phyloP scores from a whole-genome alignment of 495 filamentous ascomycete species.

The Jackrogersella multiformis region DNA sequence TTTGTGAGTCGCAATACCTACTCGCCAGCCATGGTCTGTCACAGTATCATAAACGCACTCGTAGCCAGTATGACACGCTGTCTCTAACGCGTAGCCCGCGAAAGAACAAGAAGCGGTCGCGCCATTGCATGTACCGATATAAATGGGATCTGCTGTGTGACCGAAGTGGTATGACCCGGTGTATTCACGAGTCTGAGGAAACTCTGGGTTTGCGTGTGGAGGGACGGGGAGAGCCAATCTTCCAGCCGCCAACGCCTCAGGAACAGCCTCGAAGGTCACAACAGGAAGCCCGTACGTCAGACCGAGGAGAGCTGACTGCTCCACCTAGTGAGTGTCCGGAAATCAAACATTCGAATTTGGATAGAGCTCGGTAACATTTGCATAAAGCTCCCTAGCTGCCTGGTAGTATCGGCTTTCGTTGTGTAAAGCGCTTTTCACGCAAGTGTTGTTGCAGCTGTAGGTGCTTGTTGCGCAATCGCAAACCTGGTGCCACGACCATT shows the following conservation, averaged over 20 bases:
- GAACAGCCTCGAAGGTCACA: slow-evolving; percentile 89
- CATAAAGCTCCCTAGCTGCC: slow-evolving; percentile 84
- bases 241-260: slow-evolving; percentile 85
- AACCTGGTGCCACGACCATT: slow-evolving; percentile 85
- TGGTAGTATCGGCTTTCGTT: slow-evolving; percentile 91
- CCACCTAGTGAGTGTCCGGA: slow-evolving; percentile 92
- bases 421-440: slow-evolving; percentile 75
- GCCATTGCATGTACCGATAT: slow-evolving; percentile 91
- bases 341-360: slow-evolving; percentile 85
- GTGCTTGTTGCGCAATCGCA: slow-evolving; percentile 88
- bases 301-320: slow-evolving; percentile 84
- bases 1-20: slow-evolving; percentile 83
- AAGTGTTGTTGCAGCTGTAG: slow-evolving; percentile 91
- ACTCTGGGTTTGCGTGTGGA: slow-evolving; percentile 73
- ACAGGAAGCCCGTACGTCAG: slow-evolving; percentile 89
- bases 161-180: slow-evolving; percentile 94
- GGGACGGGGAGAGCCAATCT: slow-evolving; percentile 88
- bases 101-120: slow-evolving; percentile 87
- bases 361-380: slow-evolving; percentile 90
- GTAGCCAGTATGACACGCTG: slow-evolving; percentile 85
- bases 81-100: slow-evolving; percentile 94
- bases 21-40: slow-evolving; percentile 86
- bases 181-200: slow-evolving; percentile 72
- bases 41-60: slow-evolving; percentile 94
- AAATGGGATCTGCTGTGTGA: slow-evolving; percentile 94